Percentiles rank a stretch among this genome's conserved stretches.
Conservation (phyloP, 2,329 filamentous ascomycete genomes). For the Phyllosticta citriasiana region DNA sequence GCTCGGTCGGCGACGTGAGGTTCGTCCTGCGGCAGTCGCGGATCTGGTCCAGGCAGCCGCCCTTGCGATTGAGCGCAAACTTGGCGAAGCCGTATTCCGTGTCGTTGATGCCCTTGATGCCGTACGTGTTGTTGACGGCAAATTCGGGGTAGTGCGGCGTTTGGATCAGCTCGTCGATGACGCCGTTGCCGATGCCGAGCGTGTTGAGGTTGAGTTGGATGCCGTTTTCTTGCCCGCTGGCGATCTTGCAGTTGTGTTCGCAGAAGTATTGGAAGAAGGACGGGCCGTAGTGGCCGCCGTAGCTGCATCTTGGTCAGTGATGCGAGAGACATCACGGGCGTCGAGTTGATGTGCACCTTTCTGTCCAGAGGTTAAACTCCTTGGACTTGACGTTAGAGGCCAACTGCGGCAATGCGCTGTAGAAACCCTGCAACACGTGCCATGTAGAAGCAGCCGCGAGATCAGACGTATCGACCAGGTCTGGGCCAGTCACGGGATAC, state of each 20-base stretch:
- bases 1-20: neutral
- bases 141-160: constrained; percentile 38
- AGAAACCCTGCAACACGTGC: constrained; percentile 27
- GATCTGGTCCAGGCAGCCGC: constrained; percentile 44
- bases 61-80: constrained; percentile 33
- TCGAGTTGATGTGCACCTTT: constrained; percentile 20
- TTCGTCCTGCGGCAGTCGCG: constrained; percentile 38
- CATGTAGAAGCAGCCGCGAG: constrained; percentile 25
- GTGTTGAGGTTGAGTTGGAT: constrained; percentile 44
- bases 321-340: neutral
- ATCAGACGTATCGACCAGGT: constrained; percentile 21
- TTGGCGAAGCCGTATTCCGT: constrained; percentile 36
- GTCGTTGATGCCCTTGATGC: constrained; percentile 38
- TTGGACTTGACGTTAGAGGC: constrained; percentile 43
- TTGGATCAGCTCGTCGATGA: constrained; percentile 41
- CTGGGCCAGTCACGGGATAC: neutral
- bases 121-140: constrained; percentile 47
- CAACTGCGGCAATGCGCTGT: constrained; percentile 29
- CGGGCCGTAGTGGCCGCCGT: constrained; percentile 41
- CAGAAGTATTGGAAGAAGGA: constrained; percentile 48
- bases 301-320: constrained; percentile 12
- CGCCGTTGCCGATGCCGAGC: constrained; percentile 45
- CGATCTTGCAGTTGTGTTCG: constrained; percentile 44
- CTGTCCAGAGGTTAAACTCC: constrained; percentile 45
- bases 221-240: constrained; percentile 37